Conservation (phyloP, 2,329 filamentous ascomycete genomes). For the Penicillium sumatraense region DNA sequence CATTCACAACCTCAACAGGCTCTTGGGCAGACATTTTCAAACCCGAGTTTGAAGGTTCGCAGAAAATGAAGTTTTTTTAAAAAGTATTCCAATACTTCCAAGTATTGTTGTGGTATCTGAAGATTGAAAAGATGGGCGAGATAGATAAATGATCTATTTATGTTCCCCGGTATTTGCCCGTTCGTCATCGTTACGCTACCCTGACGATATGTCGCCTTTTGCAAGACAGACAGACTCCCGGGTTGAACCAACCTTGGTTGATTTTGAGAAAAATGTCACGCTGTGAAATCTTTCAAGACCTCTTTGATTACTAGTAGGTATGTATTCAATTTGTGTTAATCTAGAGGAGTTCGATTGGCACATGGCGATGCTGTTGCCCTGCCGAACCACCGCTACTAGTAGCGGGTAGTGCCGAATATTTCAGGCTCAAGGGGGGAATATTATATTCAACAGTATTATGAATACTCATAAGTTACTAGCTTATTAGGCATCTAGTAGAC, state of each 20-base stretch:
- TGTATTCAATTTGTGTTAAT: no score
- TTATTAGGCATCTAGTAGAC: not conserved
- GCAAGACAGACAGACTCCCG: no score
- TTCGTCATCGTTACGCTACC: not conserved
- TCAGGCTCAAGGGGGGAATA: no score
- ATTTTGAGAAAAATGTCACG: no score
- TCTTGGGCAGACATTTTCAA: not conserved
- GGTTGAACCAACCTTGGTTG: no score
- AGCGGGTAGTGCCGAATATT: no score
- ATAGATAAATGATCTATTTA: not conserved
- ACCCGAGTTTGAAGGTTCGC: not conserved
- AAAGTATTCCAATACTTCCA: not conserved
- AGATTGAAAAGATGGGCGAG: not conserved
- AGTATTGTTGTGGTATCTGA: no score
- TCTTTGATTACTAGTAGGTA: no score
- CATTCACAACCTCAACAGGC: constrained; percentile 3
- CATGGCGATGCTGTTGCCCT: no score
- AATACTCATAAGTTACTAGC: not conserved
- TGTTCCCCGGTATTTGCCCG: not conserved
- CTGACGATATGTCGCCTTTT: not conserved
- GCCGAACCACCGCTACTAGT: no score
- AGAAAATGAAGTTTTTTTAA: not conserved
- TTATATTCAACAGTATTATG: not conserved
- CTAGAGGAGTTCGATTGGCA: no score
- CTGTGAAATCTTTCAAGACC: no score